These are phyloP conservation scores for Russula virescens DNA, from an alignment of 768 basidiomycete genomes.

Conservation along the genomic window DNA sequence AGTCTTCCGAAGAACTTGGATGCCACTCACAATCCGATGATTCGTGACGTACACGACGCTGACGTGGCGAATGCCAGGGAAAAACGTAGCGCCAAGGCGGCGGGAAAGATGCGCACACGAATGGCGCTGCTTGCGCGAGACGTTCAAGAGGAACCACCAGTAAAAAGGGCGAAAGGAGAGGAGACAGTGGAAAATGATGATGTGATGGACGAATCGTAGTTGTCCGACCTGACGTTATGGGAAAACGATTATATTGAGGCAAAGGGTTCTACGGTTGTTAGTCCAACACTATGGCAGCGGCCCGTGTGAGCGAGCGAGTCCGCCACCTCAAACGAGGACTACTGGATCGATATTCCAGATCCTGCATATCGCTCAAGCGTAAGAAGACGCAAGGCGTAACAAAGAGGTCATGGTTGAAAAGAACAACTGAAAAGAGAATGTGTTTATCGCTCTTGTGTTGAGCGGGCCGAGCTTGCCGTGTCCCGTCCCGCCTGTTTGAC, in stretches of 20 bases:
- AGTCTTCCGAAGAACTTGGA: slow-evolving; percentile 57
- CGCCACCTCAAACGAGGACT: slow-evolving; percentile 26
- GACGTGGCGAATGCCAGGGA: slow-evolving; percentile 10
- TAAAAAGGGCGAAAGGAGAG: slow-evolving; percentile 4
- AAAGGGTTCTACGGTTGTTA: slow-evolving; percentile 1
- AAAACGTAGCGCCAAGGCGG: slow-evolving; percentile 21
- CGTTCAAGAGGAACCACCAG: neutral
- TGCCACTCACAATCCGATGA: slow-evolving; percentile 39
- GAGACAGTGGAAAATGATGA: neutral
- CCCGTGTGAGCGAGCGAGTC: slow-evolving; percentile 13
- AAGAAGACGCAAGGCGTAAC: slow-evolving; percentile 12
- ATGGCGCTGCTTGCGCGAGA: slow-evolving; percentile 20
- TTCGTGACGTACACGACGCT: slow-evolving; percentile 28
- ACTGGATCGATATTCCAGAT: slow-evolving; percentile 15
- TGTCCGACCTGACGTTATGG: neutral
- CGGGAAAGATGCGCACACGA: slow-evolving; percentile 25
- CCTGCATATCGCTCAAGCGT: slow-evolving; percentile 6
- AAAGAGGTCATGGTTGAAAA: slow-evolving; percentile 17
- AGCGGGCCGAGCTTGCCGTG: slow-evolving; percentile 12
- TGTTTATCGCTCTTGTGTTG: too few species aligned
- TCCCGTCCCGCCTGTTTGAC: too few species aligned
- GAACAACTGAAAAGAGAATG: neutral
- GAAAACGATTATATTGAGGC: neutral
- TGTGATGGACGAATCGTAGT: slow-evolving; percentile 17
- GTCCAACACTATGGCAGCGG: slow-evolving; percentile 24